phyloP scores from a whole-genome alignment of 2,329 filamentous ascomycete species.

The Macroventuria anomochaeta region DNA sequence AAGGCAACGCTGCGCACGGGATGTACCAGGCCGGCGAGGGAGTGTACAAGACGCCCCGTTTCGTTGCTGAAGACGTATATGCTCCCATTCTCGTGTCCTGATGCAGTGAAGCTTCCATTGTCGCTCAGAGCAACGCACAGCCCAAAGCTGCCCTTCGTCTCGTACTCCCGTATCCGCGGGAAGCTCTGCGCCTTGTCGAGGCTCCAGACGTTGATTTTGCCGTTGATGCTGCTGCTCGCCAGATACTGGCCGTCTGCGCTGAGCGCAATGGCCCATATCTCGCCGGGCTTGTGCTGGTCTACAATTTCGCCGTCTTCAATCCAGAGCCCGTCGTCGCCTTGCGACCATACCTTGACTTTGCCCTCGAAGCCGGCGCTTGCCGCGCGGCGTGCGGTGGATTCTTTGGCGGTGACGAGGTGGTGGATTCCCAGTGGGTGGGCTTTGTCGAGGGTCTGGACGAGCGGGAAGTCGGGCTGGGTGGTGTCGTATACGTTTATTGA shows the following conservation, averaged over 20 bases:
- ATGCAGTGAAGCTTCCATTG: constrained; percentile 86
- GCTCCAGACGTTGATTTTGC: constrained; percentile 89
- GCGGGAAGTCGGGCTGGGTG: constrained; percentile 71
- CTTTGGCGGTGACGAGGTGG: constrained; percentile 75
- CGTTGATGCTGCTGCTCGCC: constrained; percentile 86
- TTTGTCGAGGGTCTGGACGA: constrained; percentile 77
- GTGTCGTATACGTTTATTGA: constrained; percentile 82
- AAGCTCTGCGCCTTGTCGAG: constrained; percentile 56
- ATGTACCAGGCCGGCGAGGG: constrained; percentile 83
- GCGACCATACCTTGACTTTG: constrained; percentile 82
- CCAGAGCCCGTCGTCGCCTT: constrained; percentile 60
- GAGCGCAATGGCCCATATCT: constrained; percentile 87
- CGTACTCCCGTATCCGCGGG: constrained; percentile 78
- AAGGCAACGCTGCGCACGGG: constrained; percentile 87
- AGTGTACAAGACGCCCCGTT: constrained; percentile 82
- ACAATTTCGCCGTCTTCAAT: constrained; percentile 57
- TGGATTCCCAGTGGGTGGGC: constrained; percentile 92
- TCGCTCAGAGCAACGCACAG: constrained; percentile 80
- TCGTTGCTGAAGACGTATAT: constrained; percentile 97
- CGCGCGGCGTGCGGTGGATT: constrained; percentile 68
- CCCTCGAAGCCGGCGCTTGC: constrained; percentile 90
- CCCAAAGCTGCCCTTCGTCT: constrained; percentile 92
- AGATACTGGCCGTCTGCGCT: constrained; percentile 84
- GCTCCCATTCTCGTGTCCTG: constrained; percentile 88
- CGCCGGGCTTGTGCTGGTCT: constrained; percentile 67